phyloP scores from a whole-genome alignment of 2,329 filamentous ascomycete genomes.

The Colletotrichum coccodes region DNA sequence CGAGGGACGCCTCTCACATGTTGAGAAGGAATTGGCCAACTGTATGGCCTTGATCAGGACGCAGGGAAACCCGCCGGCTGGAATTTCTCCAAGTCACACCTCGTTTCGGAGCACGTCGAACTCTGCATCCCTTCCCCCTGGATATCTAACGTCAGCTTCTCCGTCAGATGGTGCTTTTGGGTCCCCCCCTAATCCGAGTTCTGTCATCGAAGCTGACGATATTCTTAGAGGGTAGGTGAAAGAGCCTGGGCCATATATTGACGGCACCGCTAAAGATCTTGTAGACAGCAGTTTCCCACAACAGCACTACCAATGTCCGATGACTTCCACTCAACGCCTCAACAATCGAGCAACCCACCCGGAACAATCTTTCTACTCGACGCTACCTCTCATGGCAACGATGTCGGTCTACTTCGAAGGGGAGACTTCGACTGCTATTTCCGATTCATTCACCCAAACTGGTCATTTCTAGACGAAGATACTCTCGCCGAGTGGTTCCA shows the following conservation, averaged over 20 bases:
- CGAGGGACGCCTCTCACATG: slow-evolving; percentile 12
- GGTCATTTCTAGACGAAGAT: neutral
- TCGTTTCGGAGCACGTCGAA: neutral
- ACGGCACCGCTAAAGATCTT: neutral
- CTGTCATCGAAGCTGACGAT: neutral
- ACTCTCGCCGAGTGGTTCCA: neutral
- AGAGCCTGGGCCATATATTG: neutral
- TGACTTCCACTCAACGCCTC: neutral
- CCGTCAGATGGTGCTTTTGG: neutral
- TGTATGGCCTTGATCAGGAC: slow-evolving; percentile 11
- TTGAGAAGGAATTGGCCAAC: neutral
- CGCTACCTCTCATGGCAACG: neutral
- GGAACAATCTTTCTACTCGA: neutral
- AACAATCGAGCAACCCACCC: neutral
- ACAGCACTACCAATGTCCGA: neutral
- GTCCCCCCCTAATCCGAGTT: neutral
- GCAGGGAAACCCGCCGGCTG: neutral
- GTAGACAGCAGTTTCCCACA: neutral
- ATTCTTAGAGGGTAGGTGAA: neutral
- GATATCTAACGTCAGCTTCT: neutral
- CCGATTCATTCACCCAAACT: slow-evolving; percentile 5
- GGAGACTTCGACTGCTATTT: slow-evolving; percentile 10
- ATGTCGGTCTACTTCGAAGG: neutral
- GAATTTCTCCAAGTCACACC: neutral
- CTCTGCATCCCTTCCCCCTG: neutral